Conservation (phyloP, 768 basidiomycete genomes). For the Russula virescens region DNA sequence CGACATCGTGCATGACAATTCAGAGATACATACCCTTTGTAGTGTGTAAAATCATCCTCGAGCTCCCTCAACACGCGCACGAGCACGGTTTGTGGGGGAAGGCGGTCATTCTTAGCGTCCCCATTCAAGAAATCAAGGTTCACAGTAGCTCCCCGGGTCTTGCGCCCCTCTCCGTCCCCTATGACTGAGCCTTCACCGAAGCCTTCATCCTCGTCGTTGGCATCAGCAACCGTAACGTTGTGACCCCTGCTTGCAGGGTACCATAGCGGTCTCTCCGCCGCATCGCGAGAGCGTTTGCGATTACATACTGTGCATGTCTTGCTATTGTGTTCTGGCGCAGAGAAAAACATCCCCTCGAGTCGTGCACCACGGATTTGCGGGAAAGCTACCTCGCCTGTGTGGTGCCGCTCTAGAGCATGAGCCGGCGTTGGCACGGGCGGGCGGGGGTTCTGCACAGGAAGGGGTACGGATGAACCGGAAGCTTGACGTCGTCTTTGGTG, state of each 20-base stretch:
- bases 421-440: slow-evolving; percentile 17
- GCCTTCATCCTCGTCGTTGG: slow-evolving; percentile 22
- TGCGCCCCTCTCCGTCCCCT: neutral
- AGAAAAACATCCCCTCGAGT: slow-evolving; percentile 77
- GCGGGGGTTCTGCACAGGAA: neutral
- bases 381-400: slow-evolving; percentile 51
- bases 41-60: slow-evolving; percentile 93
- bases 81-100: slow-evolving; percentile 87
- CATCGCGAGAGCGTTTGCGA: slow-evolving; percentile 34
- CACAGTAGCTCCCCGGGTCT: neutral
- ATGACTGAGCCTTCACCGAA: slow-evolving; percentile 22
- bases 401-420: slow-evolving; percentile 13
- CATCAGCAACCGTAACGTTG: slow-evolving; percentile 12
- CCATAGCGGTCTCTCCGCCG: slow-evolving; percentile 27
- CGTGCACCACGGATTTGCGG: slow-evolving; percentile 76
- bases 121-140: slow-evolving; percentile 19
- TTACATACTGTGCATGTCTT: slow-evolving; percentile 65
- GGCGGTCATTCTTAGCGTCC: slow-evolving; percentile 28
- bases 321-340: slow-evolving; percentile 67
- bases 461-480: neutral
- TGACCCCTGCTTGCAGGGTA: slow-evolving; percentile 25
- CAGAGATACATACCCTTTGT: slow-evolving; percentile 66
- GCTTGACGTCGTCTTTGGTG: neutral
- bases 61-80: slow-evolving; percentile 78
- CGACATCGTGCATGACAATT: neutral